phyloP scores from a whole-genome alignment of 148 eudicot species.

The Fallopia convolvulus region DNA sequence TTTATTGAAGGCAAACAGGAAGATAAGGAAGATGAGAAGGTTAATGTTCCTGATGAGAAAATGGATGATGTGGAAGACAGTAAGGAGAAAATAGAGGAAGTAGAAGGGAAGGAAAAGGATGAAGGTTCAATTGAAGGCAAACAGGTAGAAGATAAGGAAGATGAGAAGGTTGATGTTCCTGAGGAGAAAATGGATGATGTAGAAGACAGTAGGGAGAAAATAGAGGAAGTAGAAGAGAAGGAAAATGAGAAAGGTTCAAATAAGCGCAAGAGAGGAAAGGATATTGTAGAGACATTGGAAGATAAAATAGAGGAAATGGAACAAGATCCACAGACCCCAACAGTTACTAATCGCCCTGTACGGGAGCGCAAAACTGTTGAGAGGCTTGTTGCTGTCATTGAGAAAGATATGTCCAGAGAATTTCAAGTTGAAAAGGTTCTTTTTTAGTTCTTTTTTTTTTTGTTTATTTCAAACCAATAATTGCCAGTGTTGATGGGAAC shows the following conservation, averaged over 20 bases:
- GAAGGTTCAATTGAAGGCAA: neutral
- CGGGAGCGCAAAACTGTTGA: slow-evolving; percentile 91
- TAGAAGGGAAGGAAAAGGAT: no score
- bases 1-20: no score
- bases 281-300: slow-evolving; percentile 11
- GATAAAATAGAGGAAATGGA: slow-evolving; percentile 36
- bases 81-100: no score
- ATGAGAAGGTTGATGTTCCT: slow-evolving; percentile 18
- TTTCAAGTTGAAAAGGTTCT: slow-evolving; percentile 64
- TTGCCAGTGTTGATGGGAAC: neutral
- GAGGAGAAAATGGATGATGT: slow-evolving; percentile 14
- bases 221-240: neutral
- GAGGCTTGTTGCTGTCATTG: slow-evolving; percentile 81
- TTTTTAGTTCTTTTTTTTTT: neutral
- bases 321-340: slow-evolving; percentile 59
- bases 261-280: slow-evolving; percentile 29
- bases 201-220: neutral
- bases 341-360: slow-evolving; percentile 65
- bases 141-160: slow-evolving; percentile 17
- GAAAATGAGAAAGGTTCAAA: slow-evolving; percentile 17
- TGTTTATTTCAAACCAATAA: neutral
- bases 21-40: no score
- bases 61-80: no score
- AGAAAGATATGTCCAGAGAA: slow-evolving; percentile 56
- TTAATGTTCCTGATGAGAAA: no score